phyloP scores from a whole-genome alignment of 2,329 filamentous ascomycete genomes.

The Venturia oleaginea region DNA sequence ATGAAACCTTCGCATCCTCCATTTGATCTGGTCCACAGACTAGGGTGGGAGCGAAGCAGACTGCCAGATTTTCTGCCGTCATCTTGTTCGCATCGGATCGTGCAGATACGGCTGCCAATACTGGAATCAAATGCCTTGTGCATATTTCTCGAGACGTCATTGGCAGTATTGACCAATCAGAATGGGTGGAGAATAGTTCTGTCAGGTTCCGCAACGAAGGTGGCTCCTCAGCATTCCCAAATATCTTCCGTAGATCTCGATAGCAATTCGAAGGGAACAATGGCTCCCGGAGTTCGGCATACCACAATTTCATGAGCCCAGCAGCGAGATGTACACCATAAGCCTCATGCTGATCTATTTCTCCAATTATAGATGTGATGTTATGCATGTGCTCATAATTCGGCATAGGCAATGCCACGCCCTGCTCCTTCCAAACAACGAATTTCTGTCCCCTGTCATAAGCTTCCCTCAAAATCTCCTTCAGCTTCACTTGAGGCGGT shows the following conservation, averaged over 20 bases:
- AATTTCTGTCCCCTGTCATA: slow-evolving; percentile 47
- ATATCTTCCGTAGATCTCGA: slow-evolving; percentile 35
- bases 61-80: slow-evolving; percentile 44
- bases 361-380: slow-evolving; percentile 34
- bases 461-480: slow-evolving; percentile 43
- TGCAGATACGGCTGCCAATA: slow-evolving; percentile 39
- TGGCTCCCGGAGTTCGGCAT: slow-evolving; percentile 42
- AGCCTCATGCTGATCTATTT: slow-evolving; percentile 40
- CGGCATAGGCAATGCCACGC: slow-evolving; percentile 25
- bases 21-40: slow-evolving; percentile 45
- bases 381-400: slow-evolving; percentile 25
- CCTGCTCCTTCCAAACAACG: slow-evolving; percentile 43
- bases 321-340: slow-evolving; percentile 46
- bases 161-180: slow-evolving; percentile 38
- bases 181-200: slow-evolving; percentile 37
- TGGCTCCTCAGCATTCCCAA: slow-evolving; percentile 30
- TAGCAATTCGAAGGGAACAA: slow-evolving; percentile 43
- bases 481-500: slow-evolving; percentile 40
- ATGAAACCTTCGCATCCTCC: slow-evolving; percentile 45
- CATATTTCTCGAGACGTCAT: slow-evolving; percentile 39
- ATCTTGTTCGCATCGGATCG: slow-evolving; percentile 45
- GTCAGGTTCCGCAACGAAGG: slow-evolving; percentile 34
- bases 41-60: slow-evolving; percentile 45
- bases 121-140: slow-evolving; percentile 42
- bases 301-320: slow-evolving; percentile 47